Base-by-base conservation (phyloP, 352 stramenopile species). In the Globisporangium uncinulatum region DNA sequence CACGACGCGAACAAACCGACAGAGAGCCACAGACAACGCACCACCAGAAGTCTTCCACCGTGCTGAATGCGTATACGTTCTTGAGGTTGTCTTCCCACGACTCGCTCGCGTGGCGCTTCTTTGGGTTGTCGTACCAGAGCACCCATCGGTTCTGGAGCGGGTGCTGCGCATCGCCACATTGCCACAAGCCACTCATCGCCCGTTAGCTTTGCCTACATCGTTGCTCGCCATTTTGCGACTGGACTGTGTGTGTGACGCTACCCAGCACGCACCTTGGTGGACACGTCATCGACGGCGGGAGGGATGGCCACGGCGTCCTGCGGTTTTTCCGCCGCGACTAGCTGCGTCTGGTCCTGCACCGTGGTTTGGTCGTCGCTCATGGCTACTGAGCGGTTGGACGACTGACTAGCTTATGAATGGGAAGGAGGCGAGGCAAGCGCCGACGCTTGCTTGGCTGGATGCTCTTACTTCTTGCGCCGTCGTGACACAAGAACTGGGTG, bases 41-140 rank as follows among this genome's bases (percentile, higher is more conserved):
- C 67, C 87, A 96, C 95, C 95, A 99, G 80, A 99, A 99, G 74
- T 97, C 89, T 67, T 98, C 93, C 54, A 98, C 92, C 20, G 89
- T 97, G 70, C 91, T 83, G 70, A 99, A 98, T 51, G 89, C 93
- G 81, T 87, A 97, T 53, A 97, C 84, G 55, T 90, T 89, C 69
- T 96, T 96, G 51, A 97, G 76, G 67, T 94, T 95, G 51, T 93
- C 83, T 66, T 94, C 86, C 86, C 86, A 95, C 20, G 77, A 86
- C 66, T 95, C 83, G 65, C 64, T 88, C 67, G 83, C 86, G 65
- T 90, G 79, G 51, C 85, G 83, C 71, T 94, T 94, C 80, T 94
- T 95, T 47, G 83, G 83, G 72, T 93, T 92, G 69, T 95, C 86
- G 53, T 95, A 95, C 86, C 86, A 95, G 49, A 95, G 59, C 58